Percentiles rank a stretch among this genome's conserved stretches.
These are phyloP conservation scores for Penicillium olsonii DNA, from an alignment of 2,329 filamentous ascomycete species.

Conservation along the genomic window DNA sequence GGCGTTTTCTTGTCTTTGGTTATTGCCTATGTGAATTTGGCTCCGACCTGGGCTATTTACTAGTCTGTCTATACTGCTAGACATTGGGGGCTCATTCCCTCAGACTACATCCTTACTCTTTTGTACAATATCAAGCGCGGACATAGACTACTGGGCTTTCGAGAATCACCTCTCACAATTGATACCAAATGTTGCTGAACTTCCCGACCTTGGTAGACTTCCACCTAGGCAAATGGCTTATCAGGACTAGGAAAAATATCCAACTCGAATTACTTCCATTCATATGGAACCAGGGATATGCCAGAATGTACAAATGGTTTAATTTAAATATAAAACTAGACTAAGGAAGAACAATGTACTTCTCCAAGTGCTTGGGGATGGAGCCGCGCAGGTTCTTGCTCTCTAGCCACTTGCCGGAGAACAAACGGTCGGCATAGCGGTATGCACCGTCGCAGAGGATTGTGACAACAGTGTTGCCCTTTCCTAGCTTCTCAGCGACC, in stretches of 20 bases:
- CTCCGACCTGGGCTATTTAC: neutral
- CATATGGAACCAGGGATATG: neutral
- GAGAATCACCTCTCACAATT: conserved; percentile 11
- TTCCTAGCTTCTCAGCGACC: conserved; percentile 85
- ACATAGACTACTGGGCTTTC: conserved; percentile 4
- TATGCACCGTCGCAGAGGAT: conserved; percentile 97
- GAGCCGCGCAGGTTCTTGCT: conserved; percentile 79
- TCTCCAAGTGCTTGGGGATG: conserved; percentile 81
- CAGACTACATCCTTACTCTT: conserved; percentile 8
- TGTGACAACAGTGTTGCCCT: conserved; percentile 88
- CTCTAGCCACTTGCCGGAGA: conserved; percentile 86
- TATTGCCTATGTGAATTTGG: no score
- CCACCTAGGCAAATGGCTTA: no score
- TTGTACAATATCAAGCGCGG: conserved; percentile 13
- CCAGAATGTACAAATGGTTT: neutral
- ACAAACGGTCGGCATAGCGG: conserved; percentile 89
- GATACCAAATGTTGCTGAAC: conserved; percentile 5
- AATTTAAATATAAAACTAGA: conserved; percentile 1
- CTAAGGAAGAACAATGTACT: conserved; percentile 89
- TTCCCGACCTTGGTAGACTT: no score
- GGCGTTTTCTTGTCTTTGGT: conserved; percentile 23
- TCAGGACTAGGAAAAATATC: no score
- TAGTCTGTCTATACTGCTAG: neutral
- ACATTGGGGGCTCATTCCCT: neutral
- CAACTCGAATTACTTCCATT: no score